A percentile compares a stretch with the other conserved stretches of the same genome.
Evolutionary conservation across 2,329 filamentous ascomycete genomes (phyloP).

Genomic region (Nothophaeocryptopus gaeumannii): DNA sequence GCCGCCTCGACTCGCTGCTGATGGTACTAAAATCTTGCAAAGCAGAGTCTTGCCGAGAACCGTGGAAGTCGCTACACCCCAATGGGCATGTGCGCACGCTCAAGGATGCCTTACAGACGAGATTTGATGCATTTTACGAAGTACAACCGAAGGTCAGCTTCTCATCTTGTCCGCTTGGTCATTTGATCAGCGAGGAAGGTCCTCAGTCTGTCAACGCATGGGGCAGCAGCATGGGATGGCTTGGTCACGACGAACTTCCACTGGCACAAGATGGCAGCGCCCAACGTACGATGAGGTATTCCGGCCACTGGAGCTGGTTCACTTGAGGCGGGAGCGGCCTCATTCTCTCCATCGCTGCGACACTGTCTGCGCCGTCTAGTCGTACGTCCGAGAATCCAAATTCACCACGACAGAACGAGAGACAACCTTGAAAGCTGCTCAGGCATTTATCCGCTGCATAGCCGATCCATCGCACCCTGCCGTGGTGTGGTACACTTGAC

Average conservation of each 20-base stretch:
- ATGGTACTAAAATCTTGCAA: slow-evolving; percentile 37
- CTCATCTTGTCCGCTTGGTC: slow-evolving; percentile 55
- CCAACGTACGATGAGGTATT: slow-evolving; percentile 13
- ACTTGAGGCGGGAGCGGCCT: slow-evolving; percentile 7
- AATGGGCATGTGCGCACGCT: slow-evolving; percentile 28
- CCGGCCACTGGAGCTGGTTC: slow-evolving; percentile 19
- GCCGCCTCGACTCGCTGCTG: slow-evolving; percentile 34
- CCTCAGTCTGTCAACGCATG: slow-evolving; percentile 35
- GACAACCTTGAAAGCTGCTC: no score
- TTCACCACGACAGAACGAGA: no score
- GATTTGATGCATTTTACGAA: slow-evolving; percentile 35
- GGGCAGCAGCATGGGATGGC: not conserved
- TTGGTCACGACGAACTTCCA: no score
- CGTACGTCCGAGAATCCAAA: no score
- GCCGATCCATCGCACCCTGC: no score
- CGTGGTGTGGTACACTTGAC: no score
- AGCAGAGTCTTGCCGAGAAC: slow-evolving; percentile 28
- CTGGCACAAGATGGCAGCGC: not conserved
- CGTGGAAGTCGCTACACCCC: slow-evolving; percentile 35
- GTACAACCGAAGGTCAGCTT: slow-evolving; percentile 48
- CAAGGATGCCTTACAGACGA: slow-evolving; percentile 25
- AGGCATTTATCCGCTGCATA: no score
- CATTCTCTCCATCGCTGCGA: no score
- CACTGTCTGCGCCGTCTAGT: no score
- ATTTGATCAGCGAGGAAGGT: slow-evolving; percentile 57